phyloP scores from a whole-genome alignment of 192 early-diverging fungal genomes.

The Backusella parvicylindrica region DNA sequence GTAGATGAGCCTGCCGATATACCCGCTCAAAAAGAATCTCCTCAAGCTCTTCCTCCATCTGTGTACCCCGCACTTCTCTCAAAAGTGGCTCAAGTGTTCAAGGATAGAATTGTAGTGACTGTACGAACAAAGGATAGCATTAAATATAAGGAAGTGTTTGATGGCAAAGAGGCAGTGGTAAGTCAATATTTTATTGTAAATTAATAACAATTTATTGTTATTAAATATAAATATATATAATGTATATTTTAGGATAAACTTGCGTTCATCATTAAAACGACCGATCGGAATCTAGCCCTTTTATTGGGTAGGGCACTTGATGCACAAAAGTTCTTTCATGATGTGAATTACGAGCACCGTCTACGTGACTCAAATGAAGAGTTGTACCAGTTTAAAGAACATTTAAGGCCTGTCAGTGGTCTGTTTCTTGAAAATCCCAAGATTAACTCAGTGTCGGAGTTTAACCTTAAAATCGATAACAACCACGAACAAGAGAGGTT shows the following conservation, averaged over 20 bases:
- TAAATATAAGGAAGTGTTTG: conserved; percentile 82
- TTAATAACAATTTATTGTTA: background rate
- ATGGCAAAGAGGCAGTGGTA: conserved; percentile 86
- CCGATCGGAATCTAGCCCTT: conserved; percentile 84
- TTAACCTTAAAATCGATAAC: background rate
- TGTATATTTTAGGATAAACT: conserved; percentile 62
- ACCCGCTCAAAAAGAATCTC: background rate
- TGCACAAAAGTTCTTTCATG: conserved; percentile 88
- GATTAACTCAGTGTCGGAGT: background rate
- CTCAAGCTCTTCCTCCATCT: conserved; percentile 19
- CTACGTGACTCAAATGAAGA: conserved; percentile 82
- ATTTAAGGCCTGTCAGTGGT: conserved; percentile 19
- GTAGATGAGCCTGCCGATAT: background rate
- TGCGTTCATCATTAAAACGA: conserved; percentile 72
- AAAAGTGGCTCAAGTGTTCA: conserved; percentile 64
- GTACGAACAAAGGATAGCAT: conserved; percentile 72
- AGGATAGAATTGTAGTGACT: conserved; percentile 49
- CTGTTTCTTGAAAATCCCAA: background rate
- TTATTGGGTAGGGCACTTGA: conserved; percentile 86
- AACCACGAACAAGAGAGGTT: conserved; percentile 32
- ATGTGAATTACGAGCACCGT: conserved; percentile 83
- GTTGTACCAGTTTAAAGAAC: conserved; percentile 76
- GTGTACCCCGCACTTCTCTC: conserved; percentile 77
- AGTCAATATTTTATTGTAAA: conserved; percentile 6
- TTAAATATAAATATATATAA: background rate